A percentile compares a stretch with the other conserved stretches of the same genome.
phyloP scores from a whole-genome alignment of 257 asterid genomes.

The Jasminum sambac region DNA sequence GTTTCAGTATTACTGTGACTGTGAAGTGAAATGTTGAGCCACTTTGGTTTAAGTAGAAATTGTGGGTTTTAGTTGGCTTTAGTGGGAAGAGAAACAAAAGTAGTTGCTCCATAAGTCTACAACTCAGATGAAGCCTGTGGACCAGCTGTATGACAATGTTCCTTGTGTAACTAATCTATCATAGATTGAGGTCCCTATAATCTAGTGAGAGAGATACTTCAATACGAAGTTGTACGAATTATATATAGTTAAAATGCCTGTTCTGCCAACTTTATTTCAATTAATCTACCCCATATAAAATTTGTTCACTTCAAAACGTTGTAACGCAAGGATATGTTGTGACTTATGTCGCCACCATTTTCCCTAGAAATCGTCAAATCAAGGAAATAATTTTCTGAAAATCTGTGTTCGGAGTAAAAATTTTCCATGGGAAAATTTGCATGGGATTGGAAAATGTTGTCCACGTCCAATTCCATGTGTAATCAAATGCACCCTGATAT shows the following conservation, averaged over 20 bases:
- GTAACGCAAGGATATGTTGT: too few species aligned
- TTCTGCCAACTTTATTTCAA: not conserved
- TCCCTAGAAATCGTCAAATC: too few species aligned
- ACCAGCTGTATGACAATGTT: conserved; percentile 1
- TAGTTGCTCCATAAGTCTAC: not conserved
- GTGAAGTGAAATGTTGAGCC: not conserved
- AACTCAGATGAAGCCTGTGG: not conserved
- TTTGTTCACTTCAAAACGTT: not conserved
- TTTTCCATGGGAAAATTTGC: too few species aligned
- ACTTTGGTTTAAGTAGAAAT: not conserved
- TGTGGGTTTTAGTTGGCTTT: not conserved
- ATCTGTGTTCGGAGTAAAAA: too few species aligned
- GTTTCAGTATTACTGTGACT: not conserved
- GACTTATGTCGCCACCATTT: too few species aligned
- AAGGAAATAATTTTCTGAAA: too few species aligned
- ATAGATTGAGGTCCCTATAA: not conserved
- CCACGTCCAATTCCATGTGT: too few species aligned
- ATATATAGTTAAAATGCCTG: not conserved
- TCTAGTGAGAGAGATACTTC: not conserved
- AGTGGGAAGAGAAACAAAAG: not conserved
- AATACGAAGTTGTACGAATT: not conserved
- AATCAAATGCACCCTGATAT: too few species aligned
- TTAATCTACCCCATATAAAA: not conserved
- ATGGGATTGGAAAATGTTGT: too few species aligned
- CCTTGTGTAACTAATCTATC: not conserved